A percentile compares a stretch with the other conserved stretches of the same genome.
phyloP scores from a whole-genome alignment of 164 flowering plant genomes.

The Tinospora cordifolia region DNA sequence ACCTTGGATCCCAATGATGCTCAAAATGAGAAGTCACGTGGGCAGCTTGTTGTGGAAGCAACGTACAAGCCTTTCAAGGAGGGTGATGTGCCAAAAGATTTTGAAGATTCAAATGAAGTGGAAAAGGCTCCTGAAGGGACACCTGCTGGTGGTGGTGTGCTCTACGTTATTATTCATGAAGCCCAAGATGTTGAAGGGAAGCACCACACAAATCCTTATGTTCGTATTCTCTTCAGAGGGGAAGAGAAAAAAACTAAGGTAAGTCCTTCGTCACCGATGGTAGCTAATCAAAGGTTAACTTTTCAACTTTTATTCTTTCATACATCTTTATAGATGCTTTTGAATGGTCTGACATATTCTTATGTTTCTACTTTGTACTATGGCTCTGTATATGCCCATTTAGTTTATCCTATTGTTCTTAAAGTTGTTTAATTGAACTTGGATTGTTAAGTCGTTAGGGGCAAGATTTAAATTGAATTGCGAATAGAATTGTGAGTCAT shows the following conservation, averaged over 20 bases:
- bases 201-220: constrained; percentile 83
- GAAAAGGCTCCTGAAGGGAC: constrained; percentile 78
- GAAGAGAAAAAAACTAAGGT: constrained; percentile 83
- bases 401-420: too few relatives aligned
- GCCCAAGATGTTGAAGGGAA: constrained; percentile 83
- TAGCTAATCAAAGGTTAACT: too few relatives aligned
- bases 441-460: too few relatives aligned
- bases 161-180: constrained; percentile 59
- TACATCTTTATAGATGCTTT: too few relatives aligned
- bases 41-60: constrained; percentile 57
- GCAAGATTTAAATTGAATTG: too few relatives aligned
- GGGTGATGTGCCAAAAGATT: constrained; percentile 36
- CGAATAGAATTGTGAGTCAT: too few relatives aligned
- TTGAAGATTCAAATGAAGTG: constrained; percentile 36
- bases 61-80: constrained; percentile 68
- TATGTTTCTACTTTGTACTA: too few relatives aligned
- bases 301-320: too few relatives aligned
- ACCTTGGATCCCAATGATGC: constrained; percentile 63
- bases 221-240: constrained; percentile 57
- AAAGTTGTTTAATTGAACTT: too few relatives aligned
- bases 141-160: constrained; percentile 78
- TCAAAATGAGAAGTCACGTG: constrained; percentile 70
- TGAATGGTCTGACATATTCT: too few relatives aligned
- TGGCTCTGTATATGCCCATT: too few relatives aligned
- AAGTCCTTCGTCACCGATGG: constrained; percentile 1